phyloP scores from a whole-genome alignment of 2,329 filamentous ascomycete species.

The Calycina herbarum region DNA sequence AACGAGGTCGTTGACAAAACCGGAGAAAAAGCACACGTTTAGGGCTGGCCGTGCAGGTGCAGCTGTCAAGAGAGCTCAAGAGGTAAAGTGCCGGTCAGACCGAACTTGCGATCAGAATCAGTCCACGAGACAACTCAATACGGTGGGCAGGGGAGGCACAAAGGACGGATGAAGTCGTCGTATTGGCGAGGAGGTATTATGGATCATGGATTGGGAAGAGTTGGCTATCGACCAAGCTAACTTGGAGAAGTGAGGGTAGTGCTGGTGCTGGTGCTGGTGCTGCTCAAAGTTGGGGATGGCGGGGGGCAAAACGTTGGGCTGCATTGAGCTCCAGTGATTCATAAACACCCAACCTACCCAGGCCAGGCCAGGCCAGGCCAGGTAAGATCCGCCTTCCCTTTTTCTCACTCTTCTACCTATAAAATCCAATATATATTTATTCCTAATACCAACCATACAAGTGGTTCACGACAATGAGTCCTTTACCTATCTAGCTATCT shows the following conservation, averaged over 20 bases:
- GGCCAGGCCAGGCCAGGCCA: neutral
- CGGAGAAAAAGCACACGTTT: slow-evolving; percentile 3
- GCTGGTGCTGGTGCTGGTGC: neutral
- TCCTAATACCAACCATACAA: neutral
- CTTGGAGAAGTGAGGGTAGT: neutral
- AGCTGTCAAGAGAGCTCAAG: neutral
- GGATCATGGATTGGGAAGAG: neutral
- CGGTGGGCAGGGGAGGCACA: neutral
- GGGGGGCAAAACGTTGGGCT: neutral
- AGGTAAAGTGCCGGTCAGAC: neutral
- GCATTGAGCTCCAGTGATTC: neutral
- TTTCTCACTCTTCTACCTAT: neutral
- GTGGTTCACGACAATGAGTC: neutral
- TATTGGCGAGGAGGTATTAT: neutral
- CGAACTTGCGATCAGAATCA: neutral
- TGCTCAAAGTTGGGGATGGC: neutral
- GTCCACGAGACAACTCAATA: neutral
- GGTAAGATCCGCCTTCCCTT: neutral
- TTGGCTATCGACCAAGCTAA: neutral
- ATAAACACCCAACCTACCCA: neutral
- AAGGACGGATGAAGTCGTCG: neutral
- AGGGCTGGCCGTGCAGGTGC: neutral
- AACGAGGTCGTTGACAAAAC: neutral
- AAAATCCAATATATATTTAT: neutral
- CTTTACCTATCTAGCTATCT: no score